Evolutionary conservation across 2,329 filamentous ascomycete genomes (phyloP).

Genomic region (Neoascochyta sp.): DNA sequence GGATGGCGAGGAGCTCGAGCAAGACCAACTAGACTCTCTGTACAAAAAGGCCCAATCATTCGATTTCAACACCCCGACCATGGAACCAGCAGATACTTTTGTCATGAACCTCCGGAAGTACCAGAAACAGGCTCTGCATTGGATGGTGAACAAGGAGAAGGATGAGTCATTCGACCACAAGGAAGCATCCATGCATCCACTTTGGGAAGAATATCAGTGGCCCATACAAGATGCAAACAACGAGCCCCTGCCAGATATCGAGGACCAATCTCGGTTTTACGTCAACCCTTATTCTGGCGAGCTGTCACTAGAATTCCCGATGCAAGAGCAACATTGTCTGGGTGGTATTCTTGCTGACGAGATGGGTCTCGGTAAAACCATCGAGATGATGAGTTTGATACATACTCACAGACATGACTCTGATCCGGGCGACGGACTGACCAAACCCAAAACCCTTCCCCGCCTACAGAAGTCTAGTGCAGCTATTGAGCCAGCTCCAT

Average conservation of each 20-base stretch:
- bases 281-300: conserved; percentile 97
- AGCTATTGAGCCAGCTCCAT: conserved; percentile 66
- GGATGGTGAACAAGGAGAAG: conserved; percentile 94
- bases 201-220: conserved; percentile 97
- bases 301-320: conserved; percentile 83
- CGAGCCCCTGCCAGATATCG: conserved; percentile 63
- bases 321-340: conserved; percentile 89
- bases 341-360: conserved; percentile 93
- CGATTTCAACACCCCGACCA: conserved; percentile 86
- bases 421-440: conserved; percentile 23
- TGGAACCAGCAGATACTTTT: conserved; percentile 79
- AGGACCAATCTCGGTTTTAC: conserved; percentile 73
- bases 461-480: conserved; percentile 57
- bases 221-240: conserved; percentile 84
- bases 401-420: conserved; percentile 72
- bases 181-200: conserved; percentile 84
- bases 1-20: conserved; percentile 86
- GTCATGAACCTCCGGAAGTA: conserved; percentile 81
- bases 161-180: conserved; percentile 64
- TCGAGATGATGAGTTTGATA: conserved; percentile 93
- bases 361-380: conserved; percentile 97
- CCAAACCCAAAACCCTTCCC: conserved; percentile 59
- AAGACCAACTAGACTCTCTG: conserved; percentile 88
- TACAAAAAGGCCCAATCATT: conserved; percentile 97
- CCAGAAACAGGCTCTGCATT: conserved; percentile 90